A percentile compares a stretch with the other conserved stretches of the same genome.
These are phyloP conservation scores for Medicago lupulina DNA, from an alignment of 306 rosid species.

Conservation along the genomic window DNA sequence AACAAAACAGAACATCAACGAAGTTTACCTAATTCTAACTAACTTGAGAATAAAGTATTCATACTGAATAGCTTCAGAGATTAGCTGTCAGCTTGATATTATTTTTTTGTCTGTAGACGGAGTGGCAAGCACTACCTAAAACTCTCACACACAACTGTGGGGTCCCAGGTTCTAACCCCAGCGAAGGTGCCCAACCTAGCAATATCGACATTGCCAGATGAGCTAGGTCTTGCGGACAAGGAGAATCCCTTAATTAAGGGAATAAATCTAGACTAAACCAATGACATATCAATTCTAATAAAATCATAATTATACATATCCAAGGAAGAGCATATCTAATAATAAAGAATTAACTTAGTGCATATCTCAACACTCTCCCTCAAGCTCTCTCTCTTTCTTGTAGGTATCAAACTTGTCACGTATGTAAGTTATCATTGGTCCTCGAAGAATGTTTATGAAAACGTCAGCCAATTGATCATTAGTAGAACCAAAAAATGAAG, in stretches of 20 bases:
- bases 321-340: not conserved
- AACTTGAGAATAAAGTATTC: not conserved
- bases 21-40: constrained; percentile 5
- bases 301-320: not conserved
- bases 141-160: too few relatives aligned
- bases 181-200: too few relatives aligned
- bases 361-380: not conserved
- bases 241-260: not conserved
- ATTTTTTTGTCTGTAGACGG: too few relatives aligned
- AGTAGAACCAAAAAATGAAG: not conserved
- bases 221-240: not conserved
- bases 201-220: too few relatives aligned
- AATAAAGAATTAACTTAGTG: not conserved
- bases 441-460: not conserved
- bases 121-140: too few relatives aligned
- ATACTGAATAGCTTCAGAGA: not conserved
- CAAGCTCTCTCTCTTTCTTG: not conserved
- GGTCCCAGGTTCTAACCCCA: too few relatives aligned
- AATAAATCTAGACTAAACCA: not conserved
- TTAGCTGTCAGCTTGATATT: not conserved
- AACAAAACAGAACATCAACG: constrained; percentile 35
- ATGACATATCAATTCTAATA: not conserved
- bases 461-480: not conserved
- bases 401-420: too few relatives aligned
- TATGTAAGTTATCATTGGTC: not conserved